Percentiles rank a stretch among this genome's conserved stretches.
Conservation (phyloP, 176 grass and related monocot species). For the Pharus latifolius region DNA sequence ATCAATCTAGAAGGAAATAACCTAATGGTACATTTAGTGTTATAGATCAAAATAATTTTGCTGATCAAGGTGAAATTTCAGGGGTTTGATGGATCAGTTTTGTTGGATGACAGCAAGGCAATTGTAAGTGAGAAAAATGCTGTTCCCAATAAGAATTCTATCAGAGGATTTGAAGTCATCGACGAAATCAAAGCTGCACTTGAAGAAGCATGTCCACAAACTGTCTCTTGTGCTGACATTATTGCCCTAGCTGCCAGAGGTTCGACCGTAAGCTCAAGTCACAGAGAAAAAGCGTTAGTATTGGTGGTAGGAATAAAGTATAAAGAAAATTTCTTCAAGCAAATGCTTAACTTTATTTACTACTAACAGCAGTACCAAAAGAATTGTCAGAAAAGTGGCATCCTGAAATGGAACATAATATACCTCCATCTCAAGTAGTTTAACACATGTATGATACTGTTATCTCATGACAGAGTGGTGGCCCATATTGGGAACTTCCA, state of each 20-base stretch:
- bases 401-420: neutral
- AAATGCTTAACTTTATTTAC: neutral
- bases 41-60: neutral
- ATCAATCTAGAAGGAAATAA: neutral
- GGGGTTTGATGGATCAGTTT: conserved; percentile 70
- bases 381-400: neutral
- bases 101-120: conserved; percentile 52
- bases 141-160: conserved; percentile 60
- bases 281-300: neutral
- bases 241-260: conserved; percentile 64
- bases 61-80: conserved; percentile 20
- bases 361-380: neutral
- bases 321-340: neutral
- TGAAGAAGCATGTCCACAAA: conserved; percentile 69
- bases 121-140: conserved; percentile 55
- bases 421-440: neutral
- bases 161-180: conserved; percentile 78
- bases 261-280: conserved; percentile 25
- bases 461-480: conserved; percentile 45
- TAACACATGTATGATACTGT: neutral
- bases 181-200: conserved; percentile 70
- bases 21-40: neutral
- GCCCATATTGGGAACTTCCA: conserved; percentile 74
- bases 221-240: conserved; percentile 66
- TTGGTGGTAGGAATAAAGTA: neutral